phyloP scores from a whole-genome alignment of 108 stramenopile genomes.

The Poteriospumella lacustris region DNA sequence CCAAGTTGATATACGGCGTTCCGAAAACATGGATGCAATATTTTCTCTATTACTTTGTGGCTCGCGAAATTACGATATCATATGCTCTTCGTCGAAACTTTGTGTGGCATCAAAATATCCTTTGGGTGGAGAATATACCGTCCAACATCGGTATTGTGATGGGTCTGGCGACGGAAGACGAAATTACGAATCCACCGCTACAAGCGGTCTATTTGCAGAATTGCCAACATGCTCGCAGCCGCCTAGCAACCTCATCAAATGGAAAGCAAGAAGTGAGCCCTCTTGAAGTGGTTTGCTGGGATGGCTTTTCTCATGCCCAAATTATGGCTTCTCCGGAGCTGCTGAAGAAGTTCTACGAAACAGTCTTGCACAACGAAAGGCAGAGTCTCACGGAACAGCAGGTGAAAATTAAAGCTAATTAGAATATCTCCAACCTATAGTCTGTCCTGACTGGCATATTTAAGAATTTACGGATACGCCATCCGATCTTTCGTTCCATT shows the following conservation, averaged over 20 bases:
- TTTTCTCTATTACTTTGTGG: constrained; percentile 56
- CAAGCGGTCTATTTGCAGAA: not conserved
- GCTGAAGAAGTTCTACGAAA: not conserved
- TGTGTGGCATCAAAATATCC: constrained; percentile 75
- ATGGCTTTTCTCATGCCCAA: not conserved
- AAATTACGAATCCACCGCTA: constrained; percentile 45
- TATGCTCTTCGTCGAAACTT: constrained; percentile 73
- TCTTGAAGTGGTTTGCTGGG: not conserved
- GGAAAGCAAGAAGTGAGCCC: no score
- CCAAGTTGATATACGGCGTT: constrained; percentile 66
- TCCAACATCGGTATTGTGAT: constrained; percentile 54
- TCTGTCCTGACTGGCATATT: no score
- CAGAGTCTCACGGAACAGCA: not conserved
- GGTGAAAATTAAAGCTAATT: no score
- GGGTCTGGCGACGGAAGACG: constrained; percentile 62
- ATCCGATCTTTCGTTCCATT: no score
- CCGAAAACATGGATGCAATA: constrained; percentile 34
- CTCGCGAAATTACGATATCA: constrained; percentile 68
- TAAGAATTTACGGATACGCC: no score
- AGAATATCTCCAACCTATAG: no score
- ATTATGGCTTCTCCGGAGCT: not conserved
- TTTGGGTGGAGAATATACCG: constrained; percentile 72
- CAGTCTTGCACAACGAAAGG: not conserved
- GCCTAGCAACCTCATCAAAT: no score
- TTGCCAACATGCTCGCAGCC: not conserved